Base-by-base conservation (phyloP, 2,329 filamentous ascomycete species). In the Zymoseptoria ardabiliae region DNA sequence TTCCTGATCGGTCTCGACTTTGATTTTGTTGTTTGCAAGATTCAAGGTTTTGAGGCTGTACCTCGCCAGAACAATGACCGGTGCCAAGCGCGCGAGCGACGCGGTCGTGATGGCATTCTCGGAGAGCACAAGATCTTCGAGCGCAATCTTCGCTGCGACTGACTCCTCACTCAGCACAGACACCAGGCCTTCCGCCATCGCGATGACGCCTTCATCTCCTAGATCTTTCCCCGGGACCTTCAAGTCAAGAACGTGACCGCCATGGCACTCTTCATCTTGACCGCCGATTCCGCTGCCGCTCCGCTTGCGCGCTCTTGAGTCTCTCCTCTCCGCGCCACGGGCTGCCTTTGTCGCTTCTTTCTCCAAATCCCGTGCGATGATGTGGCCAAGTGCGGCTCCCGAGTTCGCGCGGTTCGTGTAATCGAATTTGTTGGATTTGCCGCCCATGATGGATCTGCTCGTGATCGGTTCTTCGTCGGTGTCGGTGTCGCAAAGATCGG, bases 41-140 rank as follows among this genome's bases (percentile, higher is more conserved):
- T 80, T 76, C 20, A 82, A 68, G 23, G 77, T 76, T 60, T 74
- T 74, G 17, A 82, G 66, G 48, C 79, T 76, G n/a, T 71, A 71
- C n/a, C 66, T 60, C 7, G 75, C 74, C n/a, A 76, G 66, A 11
- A 68, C 63, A 53, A 82, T 72, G 35, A 79, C 70, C 20, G 70
- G 66, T 2, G 75, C 74, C 3, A 82, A 71, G 50, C 71, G 71
- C 8, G 66, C 67, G 19, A 82, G 71, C 3, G 76, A 74, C 7
- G 63, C 59, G 4, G 74, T 70, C 0, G 77, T 80, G 28, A 82
- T 71, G 9, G 63, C 60, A 63, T 81, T 82, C 25, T 72, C 72
- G 48, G 72, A 72, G 4, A 82, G 67, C 60, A 77, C 75, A 21
- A 82, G 67, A 59, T 79, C 78, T 41, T 78, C 76, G 10, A 82